A percentile compares a stretch with the other conserved stretches of the same genome.
Conservation (phyloP, 1,284 basidiomycete genomes). For the Cryptococcus sp. region DNA sequence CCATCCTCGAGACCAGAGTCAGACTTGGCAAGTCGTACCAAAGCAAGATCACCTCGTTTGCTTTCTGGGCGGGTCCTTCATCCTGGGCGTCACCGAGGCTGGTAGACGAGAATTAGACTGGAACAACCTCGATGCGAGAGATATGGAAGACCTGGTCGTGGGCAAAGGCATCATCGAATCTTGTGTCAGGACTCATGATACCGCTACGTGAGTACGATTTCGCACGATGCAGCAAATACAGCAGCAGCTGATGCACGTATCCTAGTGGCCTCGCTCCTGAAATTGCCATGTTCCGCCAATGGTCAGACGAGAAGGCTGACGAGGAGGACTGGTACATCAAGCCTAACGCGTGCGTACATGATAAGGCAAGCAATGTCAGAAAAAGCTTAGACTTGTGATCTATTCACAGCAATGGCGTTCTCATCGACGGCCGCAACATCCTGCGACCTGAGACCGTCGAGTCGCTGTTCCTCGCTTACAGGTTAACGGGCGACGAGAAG, state of each 20-base stretch:
- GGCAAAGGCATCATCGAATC: constrained; percentile 81
- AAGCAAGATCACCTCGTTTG: constrained; percentile 97
- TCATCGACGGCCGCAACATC: constrained; percentile 85
- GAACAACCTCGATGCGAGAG: constrained; percentile 57
- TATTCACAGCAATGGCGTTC: constrained; percentile 40
- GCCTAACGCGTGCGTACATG: constrained; percentile 26
- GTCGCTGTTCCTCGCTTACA: constrained; percentile 82
- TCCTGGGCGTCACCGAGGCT: constrained; percentile 81
- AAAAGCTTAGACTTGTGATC: neutral
- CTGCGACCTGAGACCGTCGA: constrained; percentile 93
- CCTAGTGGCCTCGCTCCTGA: constrained; percentile 76
- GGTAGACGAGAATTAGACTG: constrained; percentile 56
- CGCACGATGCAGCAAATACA: neutral
- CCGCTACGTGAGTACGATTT: constrained; percentile 66
- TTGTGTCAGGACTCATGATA: constrained; percentile 85
- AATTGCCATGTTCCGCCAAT: constrained; percentile 72
- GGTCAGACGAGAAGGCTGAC: constrained; percentile 51
- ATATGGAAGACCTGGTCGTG: constrained; percentile 74
- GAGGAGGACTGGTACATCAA: constrained; percentile 86
- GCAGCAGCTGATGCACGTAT: neutral
- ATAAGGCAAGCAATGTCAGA: neutral
- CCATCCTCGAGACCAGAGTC: constrained; percentile 46
- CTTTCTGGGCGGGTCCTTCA: constrained; percentile 87
- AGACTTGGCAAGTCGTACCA: constrained; percentile 69
- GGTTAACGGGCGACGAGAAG: constrained; percentile 76